phyloP scores from a whole-genome alignment of 192 early-diverging fungal genomes.

The Phycomyces blakesleeanus region DNA sequence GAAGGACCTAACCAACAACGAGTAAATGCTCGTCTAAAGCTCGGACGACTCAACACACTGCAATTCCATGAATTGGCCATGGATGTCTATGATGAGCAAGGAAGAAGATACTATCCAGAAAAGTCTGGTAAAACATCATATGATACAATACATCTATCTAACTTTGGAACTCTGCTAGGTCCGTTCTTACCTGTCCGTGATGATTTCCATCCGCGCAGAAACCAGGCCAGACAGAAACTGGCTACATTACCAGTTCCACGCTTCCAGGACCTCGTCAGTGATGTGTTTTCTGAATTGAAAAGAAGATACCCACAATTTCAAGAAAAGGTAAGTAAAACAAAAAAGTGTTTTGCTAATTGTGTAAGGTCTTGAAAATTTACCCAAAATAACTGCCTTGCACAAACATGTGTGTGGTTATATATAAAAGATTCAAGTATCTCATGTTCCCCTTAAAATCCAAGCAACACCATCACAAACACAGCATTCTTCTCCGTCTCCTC shows the following conservation, averaged over 20 bases:
- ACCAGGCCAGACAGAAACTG: conserved; percentile 94
- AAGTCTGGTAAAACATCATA: conserved; percentile 65
- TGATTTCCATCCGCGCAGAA: conserved; percentile 92
- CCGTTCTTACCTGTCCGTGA: conserved; percentile 80
- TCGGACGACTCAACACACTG: conserved; percentile 68
- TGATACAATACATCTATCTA: conserved; percentile 7
- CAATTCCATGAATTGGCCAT: conserved; percentile 95
- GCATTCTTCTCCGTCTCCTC: background rate
- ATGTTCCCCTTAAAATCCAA: too few species aligned
- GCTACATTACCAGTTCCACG: conserved; percentile 82
- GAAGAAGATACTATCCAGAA: conserved; percentile 55
- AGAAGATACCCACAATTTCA: conserved; percentile 51
- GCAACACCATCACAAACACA: too few species aligned
- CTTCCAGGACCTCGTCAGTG: conserved; percentile 90
- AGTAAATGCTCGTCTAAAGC: conserved; percentile 64
- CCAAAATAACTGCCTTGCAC: too few species aligned
- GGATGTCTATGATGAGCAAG: conserved; percentile 95
- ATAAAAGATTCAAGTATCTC: too few species aligned
- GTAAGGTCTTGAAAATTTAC: too few species aligned
- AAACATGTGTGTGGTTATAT: too few species aligned
- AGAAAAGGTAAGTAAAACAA: background rate
- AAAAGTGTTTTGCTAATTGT: too few species aligned
- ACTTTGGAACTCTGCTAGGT: conserved; percentile 39
- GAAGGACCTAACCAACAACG: conserved; percentile 35
- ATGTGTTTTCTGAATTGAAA: conserved; percentile 76